Percentiles rank a stretch among this genome's conserved stretches.
These are phyloP conservation scores for Auriscalpium orientale DNA, from an alignment of 768 basidiomycete genomes.

Conservation along the genomic window DNA sequence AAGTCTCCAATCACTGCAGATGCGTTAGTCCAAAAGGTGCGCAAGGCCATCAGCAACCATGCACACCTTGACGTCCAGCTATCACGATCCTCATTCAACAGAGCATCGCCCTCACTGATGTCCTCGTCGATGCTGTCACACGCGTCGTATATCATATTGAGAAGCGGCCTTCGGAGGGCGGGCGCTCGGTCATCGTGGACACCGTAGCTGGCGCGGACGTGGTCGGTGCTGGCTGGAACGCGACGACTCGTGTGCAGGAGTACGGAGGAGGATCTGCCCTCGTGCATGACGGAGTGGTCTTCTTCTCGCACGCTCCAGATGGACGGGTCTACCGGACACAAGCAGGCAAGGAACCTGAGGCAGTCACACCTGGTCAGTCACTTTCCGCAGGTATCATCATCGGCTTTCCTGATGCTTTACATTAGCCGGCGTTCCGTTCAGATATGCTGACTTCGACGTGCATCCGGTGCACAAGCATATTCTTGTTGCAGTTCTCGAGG, in stretches of 20 bases:
- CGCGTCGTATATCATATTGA: conserved; percentile 49
- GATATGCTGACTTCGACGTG: conserved; percentile 57
- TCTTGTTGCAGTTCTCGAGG: conserved; percentile 59
- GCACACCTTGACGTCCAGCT: not conserved
- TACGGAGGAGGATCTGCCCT: conserved; percentile 63
- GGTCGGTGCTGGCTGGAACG: conserved; percentile 47
- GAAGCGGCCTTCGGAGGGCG: conserved; percentile 46
- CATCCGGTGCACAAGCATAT: conserved; percentile 48
- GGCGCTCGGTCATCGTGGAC: conserved; percentile 50
- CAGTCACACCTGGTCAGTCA: conserved; percentile 55
- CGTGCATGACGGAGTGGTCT: conserved; percentile 39
- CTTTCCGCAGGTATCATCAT: not conserved
- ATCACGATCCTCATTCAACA: conserved; percentile 3
- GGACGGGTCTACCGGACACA: conserved; percentile 42
- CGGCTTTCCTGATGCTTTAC: not conserved
- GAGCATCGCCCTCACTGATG: conserved; percentile 29
- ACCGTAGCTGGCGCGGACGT: conserved; percentile 43
- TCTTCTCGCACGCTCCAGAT: conserved; percentile 53
- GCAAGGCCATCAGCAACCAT: not conserved
- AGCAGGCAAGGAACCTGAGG: conserved; percentile 27
- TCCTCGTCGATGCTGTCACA: conserved; percentile 46
- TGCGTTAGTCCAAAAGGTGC: conserved; percentile 3
- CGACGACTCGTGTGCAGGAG: conserved; percentile 54
- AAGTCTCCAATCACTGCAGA: conserved; percentile 12
- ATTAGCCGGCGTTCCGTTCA: conserved; percentile 35